Conservation (phyloP, 2,329 filamentous ascomycete genomes). For the Claviceps lovelessii region DNA sequence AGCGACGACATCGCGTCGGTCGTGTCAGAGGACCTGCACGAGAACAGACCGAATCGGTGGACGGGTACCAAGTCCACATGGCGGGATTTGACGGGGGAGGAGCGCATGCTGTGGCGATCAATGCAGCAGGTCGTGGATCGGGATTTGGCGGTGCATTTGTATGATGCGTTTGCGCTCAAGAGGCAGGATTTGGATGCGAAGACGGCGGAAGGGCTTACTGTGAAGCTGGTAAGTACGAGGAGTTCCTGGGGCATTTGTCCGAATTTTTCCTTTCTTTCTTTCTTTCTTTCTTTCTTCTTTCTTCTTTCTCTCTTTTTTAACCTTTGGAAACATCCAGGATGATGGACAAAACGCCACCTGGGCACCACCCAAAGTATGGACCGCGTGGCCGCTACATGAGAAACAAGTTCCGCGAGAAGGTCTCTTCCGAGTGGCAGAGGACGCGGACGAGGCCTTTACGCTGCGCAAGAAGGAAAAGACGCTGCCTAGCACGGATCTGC, state of each 20-base stretch:
- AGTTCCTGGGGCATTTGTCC: not conserved
- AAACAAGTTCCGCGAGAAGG: conserved; percentile 44
- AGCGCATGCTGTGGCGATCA: conserved; percentile 47
- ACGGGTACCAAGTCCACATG: conserved; percentile 53
- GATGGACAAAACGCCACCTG: conserved; percentile 24
- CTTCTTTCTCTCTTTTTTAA: not conserved
- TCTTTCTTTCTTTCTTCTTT: not conserved
- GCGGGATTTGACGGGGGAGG: conserved; percentile 44
- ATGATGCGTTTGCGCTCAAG: conserved; percentile 61
- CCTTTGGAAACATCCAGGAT: conserved; percentile 10
- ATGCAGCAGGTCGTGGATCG: conserved; percentile 48
- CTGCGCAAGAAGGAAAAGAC: conserved; percentile 28
- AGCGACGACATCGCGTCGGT: conserved; percentile 33
- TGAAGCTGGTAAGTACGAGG: conserved; percentile 12
- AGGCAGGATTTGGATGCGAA: conserved; percentile 13
- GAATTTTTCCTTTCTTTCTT: not conserved
- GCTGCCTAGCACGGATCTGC: conserved; percentile 46
- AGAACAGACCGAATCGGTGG: conserved; percentile 56
- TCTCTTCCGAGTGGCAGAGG: conserved; percentile 31
- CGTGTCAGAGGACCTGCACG: conserved; percentile 31
- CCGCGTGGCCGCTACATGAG: conserved; percentile 66
- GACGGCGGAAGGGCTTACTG: conserved; percentile 14
- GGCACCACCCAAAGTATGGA: conserved; percentile 51
- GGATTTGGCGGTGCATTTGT: conserved; percentile 64
- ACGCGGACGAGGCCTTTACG: conserved; percentile 37